Base-by-base conservation (phyloP, 1,284 basidiomycete genomes). In the Vanrija sp. region DNA sequence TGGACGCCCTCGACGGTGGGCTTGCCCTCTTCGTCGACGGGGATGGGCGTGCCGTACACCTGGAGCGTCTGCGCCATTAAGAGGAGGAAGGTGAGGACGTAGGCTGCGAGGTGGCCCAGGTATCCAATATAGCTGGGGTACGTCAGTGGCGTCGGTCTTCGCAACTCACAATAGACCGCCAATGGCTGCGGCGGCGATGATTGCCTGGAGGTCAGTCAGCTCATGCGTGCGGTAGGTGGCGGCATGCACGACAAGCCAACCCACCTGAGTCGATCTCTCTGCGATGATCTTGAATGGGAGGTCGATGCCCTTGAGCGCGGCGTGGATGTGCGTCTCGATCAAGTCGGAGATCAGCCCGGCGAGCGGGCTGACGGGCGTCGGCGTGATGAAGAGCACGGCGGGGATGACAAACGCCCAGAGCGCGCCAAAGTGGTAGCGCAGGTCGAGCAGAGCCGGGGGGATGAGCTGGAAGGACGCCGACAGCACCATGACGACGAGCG, bases 351-450 rank as follows among this genome's bases (percentile, higher is more conserved):
- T 57, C 44, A 62, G 53, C 1, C 51, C 45, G 2, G 64, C 68
- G 12, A 71, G 23, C 12, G 8, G 68, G 66, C 45, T 63, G 54
- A 15, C 65, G 63, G 4, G 62, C 50, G 18, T 46, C 41, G 60
- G 60, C 6, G 59, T 63, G 12, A 63, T 31, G 5, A 31, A 31
- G 4, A 31, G 31, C 9, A 63, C 61, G 10, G 19, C n/a, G n/a
- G 68, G 68, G 9, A 69, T 35, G 43, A 64, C 55, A 53, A 71
- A 68, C 8, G 47, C 46, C 67, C 67, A 71, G 39, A 71, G 45
- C 4, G 68, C 65, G 10, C 68, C 68, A 43, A 71, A 65, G 50
- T 69, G 65, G 37, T 64, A 63, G 3, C 56, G 47, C 27, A 63
- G 60, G 38, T 69, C 62, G 42, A 68, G 64, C 12, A 67, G 38